Base-by-base conservation (phyloP, 2,329 filamentous ascomycete genomes). In the Monosporascus cannonballus region DNA sequence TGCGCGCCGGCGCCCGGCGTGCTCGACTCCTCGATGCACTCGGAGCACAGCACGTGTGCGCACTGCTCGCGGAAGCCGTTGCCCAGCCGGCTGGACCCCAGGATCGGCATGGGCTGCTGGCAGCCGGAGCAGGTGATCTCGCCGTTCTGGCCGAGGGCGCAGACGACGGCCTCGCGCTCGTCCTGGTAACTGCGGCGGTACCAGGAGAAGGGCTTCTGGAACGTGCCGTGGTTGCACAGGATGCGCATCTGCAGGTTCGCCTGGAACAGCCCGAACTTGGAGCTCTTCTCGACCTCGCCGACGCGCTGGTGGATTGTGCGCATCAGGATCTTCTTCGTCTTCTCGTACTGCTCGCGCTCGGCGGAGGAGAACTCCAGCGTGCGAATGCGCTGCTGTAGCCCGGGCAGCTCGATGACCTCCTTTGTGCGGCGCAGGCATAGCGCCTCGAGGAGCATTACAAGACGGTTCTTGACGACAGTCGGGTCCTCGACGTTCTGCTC, bases 211-310 rank as follows among this genome's bases (percentile, higher is more conserved):
- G 59, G 64, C 37, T 73, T 69, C 54, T 77, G 75, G 56, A 67
- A 75, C 0, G 76, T 79, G 1, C 76, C 76, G 54, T 78, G 76
- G 51, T 79, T 78, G 59, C 76, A 78, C 1, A 79, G 54, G 6
- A 77, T 72, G 0, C 76, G 69, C 14, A 79, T 59, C 53, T 77
- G 74, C 0, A 79, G 61, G 11, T 74, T 67, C 0, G 70, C 62
- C 47, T 78, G 75, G 51, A 79, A 78, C 27, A 76, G 66, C 0
- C 73, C 70, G 15, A 77, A 73, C 15, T 67, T 70, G 50, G 64
- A 66, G 38, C 63, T 67, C 18, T 64, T 63, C 34, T 73, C 66
- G 45, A 61, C 58, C 3, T 68, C 61, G 0, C 66, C 67, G 6
- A 68, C 66, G n/a, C 68, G 65, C 27, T 76, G 68, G 7, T 61